Conservation (phyloP, 1,139 yeast genomes). For the Debaryomyces nepalensis region DNA sequence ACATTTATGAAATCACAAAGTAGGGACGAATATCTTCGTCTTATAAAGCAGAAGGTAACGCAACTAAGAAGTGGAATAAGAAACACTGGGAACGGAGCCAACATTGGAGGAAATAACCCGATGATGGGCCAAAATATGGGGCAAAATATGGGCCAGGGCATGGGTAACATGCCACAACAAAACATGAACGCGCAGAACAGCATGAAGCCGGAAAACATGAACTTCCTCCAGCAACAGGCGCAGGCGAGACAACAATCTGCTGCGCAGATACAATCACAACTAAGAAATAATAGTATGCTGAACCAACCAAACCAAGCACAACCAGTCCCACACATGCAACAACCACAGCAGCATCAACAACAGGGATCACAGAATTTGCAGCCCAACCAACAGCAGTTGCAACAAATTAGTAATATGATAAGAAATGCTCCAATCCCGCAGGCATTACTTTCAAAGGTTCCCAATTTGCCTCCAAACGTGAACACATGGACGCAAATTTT, state of each 20-base stretch:
- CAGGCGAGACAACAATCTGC: conserved; percentile 53
- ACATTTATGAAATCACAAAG: conserved; percentile 45
- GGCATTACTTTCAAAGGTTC: conserved; percentile 69
- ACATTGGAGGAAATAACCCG: conserved; percentile 10
- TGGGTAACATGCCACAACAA: conserved; percentile 7
- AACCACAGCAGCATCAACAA: conserved; percentile 15
- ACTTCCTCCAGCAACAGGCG: conserved; percentile 53
- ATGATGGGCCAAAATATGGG: conserved; percentile 15
- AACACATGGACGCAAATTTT: conserved; percentile 85
- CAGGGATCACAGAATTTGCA: conserved; percentile 11
- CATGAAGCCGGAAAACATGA: conserved; percentile 20
- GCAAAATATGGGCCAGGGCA: conserved; percentile 7
- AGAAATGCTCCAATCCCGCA: conserved; percentile 73
- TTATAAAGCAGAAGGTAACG: conserved; percentile 45
- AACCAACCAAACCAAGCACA: conserved; percentile 14
- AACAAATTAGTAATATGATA: conserved; percentile 43
- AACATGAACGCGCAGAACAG: conserved; percentile 14
- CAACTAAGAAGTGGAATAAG: conserved; percentile 37
- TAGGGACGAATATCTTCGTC: conserved; percentile 46
- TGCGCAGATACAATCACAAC: conserved; percentile 40
- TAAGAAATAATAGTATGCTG: conserved; percentile 21
- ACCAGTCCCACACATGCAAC: conserved; percentile 16
- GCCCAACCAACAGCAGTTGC: conserved; percentile 34
- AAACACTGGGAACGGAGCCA: conserved; percentile 10
- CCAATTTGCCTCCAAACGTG: conserved; percentile 80